Evolutionary conservation across 2,329 filamentous ascomycete species (phyloP).

Genomic region (Penicillium hesseltinei): DNA sequence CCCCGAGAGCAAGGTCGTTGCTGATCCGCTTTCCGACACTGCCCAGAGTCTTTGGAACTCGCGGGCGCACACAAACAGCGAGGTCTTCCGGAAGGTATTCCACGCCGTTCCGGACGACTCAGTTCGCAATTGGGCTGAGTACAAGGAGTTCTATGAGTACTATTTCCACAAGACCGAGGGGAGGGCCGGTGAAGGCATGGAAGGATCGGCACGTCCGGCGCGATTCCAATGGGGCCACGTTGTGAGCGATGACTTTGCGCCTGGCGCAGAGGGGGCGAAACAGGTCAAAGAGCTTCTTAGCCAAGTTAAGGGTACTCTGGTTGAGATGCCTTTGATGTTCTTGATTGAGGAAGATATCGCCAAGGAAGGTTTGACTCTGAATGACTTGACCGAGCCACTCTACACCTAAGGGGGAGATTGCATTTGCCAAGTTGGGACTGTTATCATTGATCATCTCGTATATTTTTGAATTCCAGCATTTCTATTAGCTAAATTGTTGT

Average conservation of each 20-base stretch:
- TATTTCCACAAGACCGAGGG: slow-evolving; percentile 52
- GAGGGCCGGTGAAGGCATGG: slow-evolving; percentile 42
- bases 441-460: not conserved
- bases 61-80: slow-evolving; percentile 58
- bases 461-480: not conserved
- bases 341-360: slow-evolving; percentile 83
- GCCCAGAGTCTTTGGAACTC: slow-evolving; percentile 59
- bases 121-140: slow-evolving; percentile 59
- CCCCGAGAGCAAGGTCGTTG: slow-evolving; percentile 51
- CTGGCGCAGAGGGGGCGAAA: slow-evolving; percentile 62
- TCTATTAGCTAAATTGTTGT: slow-evolving; percentile 3
- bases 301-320: slow-evolving; percentile 66
- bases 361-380: slow-evolving; percentile 71
- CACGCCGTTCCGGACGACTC: slow-evolving; percentile 61
- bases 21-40: slow-evolving; percentile 58
- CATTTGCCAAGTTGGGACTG: not conserved
- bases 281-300: slow-evolving; percentile 70
- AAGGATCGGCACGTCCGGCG: slow-evolving; percentile 41
- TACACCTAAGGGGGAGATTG: slow-evolving; percentile 55
- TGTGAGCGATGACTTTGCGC: slow-evolving; percentile 70
- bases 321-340: slow-evolving; percentile 91
- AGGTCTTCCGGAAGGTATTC: slow-evolving; percentile 61
- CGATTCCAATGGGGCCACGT: slow-evolving; percentile 84
- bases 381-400: slow-evolving; percentile 68
- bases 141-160: slow-evolving; percentile 62